phyloP scores from a whole-genome alignment of 345 rosid species.

The Eucalyptus globulus region DNA sequence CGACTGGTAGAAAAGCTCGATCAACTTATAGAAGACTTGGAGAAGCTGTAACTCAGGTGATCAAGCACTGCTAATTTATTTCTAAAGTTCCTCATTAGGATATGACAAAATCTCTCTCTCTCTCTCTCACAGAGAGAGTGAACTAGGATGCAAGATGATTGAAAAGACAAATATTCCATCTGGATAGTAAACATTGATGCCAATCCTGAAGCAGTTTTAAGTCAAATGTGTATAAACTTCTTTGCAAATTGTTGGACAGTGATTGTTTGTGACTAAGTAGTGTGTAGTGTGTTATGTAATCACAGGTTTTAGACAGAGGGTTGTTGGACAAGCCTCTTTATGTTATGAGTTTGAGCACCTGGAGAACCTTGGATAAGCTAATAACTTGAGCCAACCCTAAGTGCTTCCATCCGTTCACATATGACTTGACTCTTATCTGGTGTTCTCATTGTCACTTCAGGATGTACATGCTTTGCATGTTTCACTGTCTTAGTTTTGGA shows the following conservation, averaged over 20 bases:
- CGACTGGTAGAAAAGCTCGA: constrained; percentile 3
- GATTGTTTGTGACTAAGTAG: neutral
- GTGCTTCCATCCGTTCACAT: neutral
- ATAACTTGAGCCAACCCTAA: neutral
- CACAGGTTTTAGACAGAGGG: neutral
- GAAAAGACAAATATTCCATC: neutral
- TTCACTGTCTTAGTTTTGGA: neutral
- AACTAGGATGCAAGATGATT: neutral
- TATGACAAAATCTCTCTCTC: neutral
- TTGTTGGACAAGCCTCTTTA: neutral
- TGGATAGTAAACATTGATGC: neutral
- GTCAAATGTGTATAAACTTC: neutral
- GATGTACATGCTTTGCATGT: neutral
- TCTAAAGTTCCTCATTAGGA: neutral
- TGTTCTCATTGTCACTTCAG: neutral
- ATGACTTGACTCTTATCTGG: neutral
- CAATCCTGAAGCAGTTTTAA: neutral
- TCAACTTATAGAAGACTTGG: constrained; percentile 32
- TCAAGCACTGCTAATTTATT: neutral
- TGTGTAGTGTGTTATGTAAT: neutral
- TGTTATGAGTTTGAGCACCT: neutral
- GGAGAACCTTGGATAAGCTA: neutral
- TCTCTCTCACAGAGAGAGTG: neutral
- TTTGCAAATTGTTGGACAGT: neutral
- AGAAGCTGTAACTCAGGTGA: constrained; percentile 59